phyloP scores from a whole-genome alignment of 805 yeast genomes.

The Ogataea kodamae region DNA sequence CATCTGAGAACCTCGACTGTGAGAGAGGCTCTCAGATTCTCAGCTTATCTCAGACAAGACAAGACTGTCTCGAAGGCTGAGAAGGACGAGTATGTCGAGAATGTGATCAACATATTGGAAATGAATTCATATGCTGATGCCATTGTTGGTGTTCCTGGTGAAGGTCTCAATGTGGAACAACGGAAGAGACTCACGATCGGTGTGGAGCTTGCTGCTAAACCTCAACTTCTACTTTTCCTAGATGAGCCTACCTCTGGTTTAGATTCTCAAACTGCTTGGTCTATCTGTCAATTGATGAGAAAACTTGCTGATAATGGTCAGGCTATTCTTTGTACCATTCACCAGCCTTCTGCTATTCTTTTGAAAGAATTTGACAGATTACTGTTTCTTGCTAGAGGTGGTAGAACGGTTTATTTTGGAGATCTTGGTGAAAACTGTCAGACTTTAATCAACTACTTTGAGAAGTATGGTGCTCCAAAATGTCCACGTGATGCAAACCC shows the following conservation, averaged over 20 bases:
- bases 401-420: conserved; percentile 73
- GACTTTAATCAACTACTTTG: conserved; percentile 62
- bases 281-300: conserved; percentile 51
- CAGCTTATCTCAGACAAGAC: conserved; percentile 49
- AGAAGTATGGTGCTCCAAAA: conserved; percentile 56
- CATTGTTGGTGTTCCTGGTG: conserved; percentile 47
- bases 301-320: conserved; percentile 51
- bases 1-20: conserved; percentile 51
- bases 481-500: conserved; percentile 75
- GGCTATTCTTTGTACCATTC: conserved; percentile 66
- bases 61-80: conserved; percentile 38
- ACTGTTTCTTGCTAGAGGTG: conserved; percentile 66
- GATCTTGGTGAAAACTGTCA: conserved; percentile 57
- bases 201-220: conserved; percentile 55
- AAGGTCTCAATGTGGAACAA: conserved; percentile 54
- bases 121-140: conserved; percentile 56
- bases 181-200: conserved; percentile 54
- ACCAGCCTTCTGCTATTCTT: conserved; percentile 80
- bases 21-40: conserved; percentile 49
- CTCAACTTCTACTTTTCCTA: conserved; percentile 48
- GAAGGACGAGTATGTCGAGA: conserved; percentile 50
- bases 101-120: conserved; percentile 45
- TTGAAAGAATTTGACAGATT: conserved; percentile 76
- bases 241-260: conserved; percentile 63
- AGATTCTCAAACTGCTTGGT: conserved; percentile 60